Base-by-base conservation (phyloP, 2,329 filamentous ascomycete genomes). In the Aspergillus japonicus region DNA sequence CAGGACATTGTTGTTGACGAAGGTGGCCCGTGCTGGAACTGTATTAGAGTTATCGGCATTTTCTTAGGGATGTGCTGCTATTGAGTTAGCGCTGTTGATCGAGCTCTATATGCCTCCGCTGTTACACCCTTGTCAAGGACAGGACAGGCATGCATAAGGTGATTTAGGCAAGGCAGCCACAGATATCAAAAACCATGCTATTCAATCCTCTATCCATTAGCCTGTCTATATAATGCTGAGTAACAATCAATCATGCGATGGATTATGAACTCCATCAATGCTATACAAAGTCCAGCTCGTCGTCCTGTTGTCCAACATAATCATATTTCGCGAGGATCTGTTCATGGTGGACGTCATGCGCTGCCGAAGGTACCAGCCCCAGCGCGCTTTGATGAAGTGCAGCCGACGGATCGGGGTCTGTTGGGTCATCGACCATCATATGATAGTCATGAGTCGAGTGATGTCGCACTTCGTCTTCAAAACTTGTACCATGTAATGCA, bases 361-460 rank as follows among this genome's bases (percentile, higher is more conserved):
- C 64, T 19, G 73, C 70, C 11, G 74, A 67, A 60, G 77, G 75
- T 47, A 77, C 76, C 54, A 79, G 62, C 21, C 72, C 71, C 56
- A 78, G 65, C 16, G 75, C 68, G 42, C 76, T 74, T 56, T 76
- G 73, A 51, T 73, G 74, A 51, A 78, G 67, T 4, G 66, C 63
- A 5, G 66, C 62, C 14, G 63, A 68, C 8, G 72, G 67, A 31
- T 73, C 71, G 3, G 73, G 64, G 54, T 77, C 75, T 14, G 75
- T 73, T 8, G 70, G 68, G 55, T 78, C 76, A 47, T 78, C 74
- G 23, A 77, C 75, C 71, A 78, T 75, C 66, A 77, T 74, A 58
- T 77, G 74, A 58, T 77, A 79, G 42, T 76, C 76, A 55, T 73
- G 73, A 10, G 71, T 65, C 14, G 72, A 66, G 55, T 76, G 74